These are phyloP conservation scores for Bruguiera parviflora DNA, from an alignment of 345 rosid genomes.

Conservation along the genomic window DNA sequence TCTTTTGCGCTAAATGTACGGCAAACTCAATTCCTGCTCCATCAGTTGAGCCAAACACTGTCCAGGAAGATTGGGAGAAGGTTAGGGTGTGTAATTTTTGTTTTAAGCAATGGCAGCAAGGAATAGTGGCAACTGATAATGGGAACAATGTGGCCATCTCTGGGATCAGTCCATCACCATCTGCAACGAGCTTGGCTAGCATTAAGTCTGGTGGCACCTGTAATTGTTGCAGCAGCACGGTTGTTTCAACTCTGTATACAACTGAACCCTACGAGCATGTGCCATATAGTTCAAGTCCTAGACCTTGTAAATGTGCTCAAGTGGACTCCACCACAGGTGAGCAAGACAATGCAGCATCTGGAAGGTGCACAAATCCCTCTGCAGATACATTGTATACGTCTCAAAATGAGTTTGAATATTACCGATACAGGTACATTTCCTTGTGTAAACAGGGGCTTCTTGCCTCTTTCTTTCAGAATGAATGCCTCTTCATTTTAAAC, in stretches of 20 bases:
- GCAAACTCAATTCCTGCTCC: conserved; percentile 59
- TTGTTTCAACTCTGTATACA: conserved; percentile 56
- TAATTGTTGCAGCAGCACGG: conserved; percentile 42
- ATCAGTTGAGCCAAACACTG: conserved; percentile 39
- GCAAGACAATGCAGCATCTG: conserved; percentile 40
- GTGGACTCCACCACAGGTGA: conserved; percentile 43
- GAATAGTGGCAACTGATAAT: conserved; percentile 46
- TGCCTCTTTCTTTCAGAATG: conserved; percentile 14
- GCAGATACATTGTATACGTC: conserved; percentile 40
- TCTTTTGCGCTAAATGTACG: conserved; percentile 89
- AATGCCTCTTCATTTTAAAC: neutral
- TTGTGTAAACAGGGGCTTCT: neutral
- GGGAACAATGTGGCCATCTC: conserved; percentile 40
- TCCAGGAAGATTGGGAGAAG: conserved; percentile 59
- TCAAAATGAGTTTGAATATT: conserved; percentile 48
- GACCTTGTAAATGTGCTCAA: conserved; percentile 39
- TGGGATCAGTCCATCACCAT: conserved; percentile 52
- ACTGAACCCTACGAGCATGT: conserved; percentile 62
- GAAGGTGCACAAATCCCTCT: conserved; percentile 31
- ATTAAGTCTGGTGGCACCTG: conserved; percentile 53
- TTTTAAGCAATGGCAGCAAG: conserved; percentile 72
- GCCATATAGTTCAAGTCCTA: conserved; percentile 36
- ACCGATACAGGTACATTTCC: conserved; percentile 49
- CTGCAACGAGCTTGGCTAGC: conserved; percentile 61
- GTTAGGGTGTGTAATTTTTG: conserved; percentile 87